Percentiles rank a stretch among this genome's conserved stretches.
phyloP scores from a whole-genome alignment of 2,329 filamentous ascomycete species.

The Fusarium tricinctum region DNA sequence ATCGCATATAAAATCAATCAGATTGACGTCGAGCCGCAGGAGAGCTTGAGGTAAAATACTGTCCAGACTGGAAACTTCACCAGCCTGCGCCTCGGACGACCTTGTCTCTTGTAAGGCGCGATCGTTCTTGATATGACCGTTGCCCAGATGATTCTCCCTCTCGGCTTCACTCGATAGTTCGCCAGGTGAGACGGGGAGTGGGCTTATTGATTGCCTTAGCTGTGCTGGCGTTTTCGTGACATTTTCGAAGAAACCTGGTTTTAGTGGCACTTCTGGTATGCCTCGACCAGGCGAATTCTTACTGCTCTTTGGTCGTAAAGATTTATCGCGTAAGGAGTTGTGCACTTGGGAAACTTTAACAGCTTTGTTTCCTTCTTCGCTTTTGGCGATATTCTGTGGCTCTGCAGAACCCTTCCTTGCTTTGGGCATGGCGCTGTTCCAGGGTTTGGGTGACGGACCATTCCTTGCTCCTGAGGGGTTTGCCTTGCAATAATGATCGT shows the following conservation, averaged over 20 bases:
- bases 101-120: background rate
- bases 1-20: slow-evolving; percentile 73
- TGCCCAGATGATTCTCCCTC: slow-evolving; percentile 36
- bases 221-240: slow-evolving; percentile 49
- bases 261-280: slow-evolving; percentile 55
- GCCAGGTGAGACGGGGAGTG: background rate
- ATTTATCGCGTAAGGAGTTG: slow-evolving; percentile 55
- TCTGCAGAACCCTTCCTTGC: slow-evolving; percentile 53
- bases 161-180: slow-evolving; percentile 30
- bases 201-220: slow-evolving; percentile 10
- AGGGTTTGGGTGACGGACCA: slow-evolving; percentile 23
- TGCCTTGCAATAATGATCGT: slow-evolving; percentile 11
- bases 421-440: slow-evolving; percentile 45
- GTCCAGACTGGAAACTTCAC: slow-evolving; percentile 28
- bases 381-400: slow-evolving; percentile 44
- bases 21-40: slow-evolving; percentile 65
- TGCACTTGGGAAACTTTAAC: slow-evolving; percentile 51
- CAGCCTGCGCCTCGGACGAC: background rate
- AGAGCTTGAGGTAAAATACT: slow-evolving; percentile 69
- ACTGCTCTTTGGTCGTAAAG: slow-evolving; percentile 51
- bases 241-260: slow-evolving; percentile 58
- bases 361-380: slow-evolving; percentile 51
- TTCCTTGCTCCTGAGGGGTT: slow-evolving; percentile 27
- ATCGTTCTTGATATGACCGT: slow-evolving; percentile 44
- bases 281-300: slow-evolving; percentile 46